Evolutionary conservation across 2,329 filamentous ascomycete species (phyloP).

Genomic region (Ophiostoma montium): DNA sequence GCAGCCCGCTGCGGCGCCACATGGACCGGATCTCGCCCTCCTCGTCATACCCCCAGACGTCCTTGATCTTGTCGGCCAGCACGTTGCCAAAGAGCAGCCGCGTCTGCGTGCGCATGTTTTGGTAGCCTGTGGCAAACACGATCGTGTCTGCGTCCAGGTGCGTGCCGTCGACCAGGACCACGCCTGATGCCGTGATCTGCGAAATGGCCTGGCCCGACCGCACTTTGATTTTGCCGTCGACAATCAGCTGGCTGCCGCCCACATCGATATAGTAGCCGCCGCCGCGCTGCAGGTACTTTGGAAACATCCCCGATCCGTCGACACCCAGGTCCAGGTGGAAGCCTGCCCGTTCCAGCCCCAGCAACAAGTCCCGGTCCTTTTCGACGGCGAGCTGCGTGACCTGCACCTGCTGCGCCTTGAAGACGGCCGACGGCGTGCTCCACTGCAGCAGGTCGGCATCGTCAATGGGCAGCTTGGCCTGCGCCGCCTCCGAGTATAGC

Average conservation of each 20-base stretch:
- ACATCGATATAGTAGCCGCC: constrained; percentile 49
- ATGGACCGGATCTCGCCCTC: constrained; percentile 41
- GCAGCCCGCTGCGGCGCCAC: constrained; percentile 47
- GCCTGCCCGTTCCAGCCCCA: constrained; percentile 38
- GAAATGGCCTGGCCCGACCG: constrained; percentile 35
- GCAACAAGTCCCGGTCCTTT: constrained; percentile 25
- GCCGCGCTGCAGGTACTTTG: constrained; percentile 47
- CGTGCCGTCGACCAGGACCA: constrained; percentile 33
- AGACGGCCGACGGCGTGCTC: constrained; percentile 33
- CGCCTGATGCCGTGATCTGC: constrained; percentile 27
- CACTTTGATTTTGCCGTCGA: constrained; percentile 41
- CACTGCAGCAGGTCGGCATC: constrained; percentile 42
- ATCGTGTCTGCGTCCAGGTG: constrained; percentile 40
- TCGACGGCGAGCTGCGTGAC: constrained; percentile 24
- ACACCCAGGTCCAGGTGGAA: constrained; percentile 45
- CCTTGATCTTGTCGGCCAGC: constrained; percentile 40
- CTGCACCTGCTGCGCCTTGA: constrained; percentile 35
- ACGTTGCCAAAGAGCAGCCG: constrained; percentile 46
- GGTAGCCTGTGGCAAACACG: constrained; percentile 41
- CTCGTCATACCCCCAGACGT: constrained; percentile 47
- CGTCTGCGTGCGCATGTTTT: constrained; percentile 52
- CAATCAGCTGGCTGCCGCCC: constrained; percentile 37
- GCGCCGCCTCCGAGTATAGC: constrained; percentile 25
- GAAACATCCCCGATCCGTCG: constrained; percentile 36
- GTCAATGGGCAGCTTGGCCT: constrained; percentile 28